Evolutionary conservation across 1,284 basidiomycete genomes (phyloP).

Genomic region (Pseudozyma pruni): DNA sequence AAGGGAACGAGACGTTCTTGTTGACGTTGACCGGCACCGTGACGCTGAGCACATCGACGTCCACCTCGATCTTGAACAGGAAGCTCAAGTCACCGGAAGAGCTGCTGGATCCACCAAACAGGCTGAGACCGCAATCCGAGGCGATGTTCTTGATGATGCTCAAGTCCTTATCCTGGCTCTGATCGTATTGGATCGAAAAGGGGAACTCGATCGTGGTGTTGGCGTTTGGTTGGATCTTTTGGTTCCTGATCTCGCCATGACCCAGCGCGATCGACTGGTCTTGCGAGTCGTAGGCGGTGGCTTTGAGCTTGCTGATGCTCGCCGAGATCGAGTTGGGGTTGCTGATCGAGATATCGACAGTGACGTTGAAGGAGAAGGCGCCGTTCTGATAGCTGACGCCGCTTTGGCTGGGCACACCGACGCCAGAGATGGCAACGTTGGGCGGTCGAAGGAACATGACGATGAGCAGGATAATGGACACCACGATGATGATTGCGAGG

Average conservation of each 20-base stretch:
- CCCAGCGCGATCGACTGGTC: conserved; percentile 49
- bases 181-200: conserved; percentile 79
- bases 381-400: conserved; percentile 44
- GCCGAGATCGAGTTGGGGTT: conserved; percentile 66
- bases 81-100: conserved; percentile 46
- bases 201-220: conserved; percentile 84
- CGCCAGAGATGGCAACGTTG: conserved; percentile 56
- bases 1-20: conserved; percentile 48
- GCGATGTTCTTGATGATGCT: conserved; percentile 76
- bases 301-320: conserved; percentile 52
- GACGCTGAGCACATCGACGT: conserved; percentile 50
- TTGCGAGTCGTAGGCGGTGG: conserved; percentile 52
- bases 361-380: conserved; percentile 56
- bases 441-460: conserved; percentile 63
- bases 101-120: conserved; percentile 56
- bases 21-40: conserved; percentile 47
- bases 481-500: conserved; percentile 52
- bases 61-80: conserved; percentile 50
- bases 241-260: conserved; percentile 70
- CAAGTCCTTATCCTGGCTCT: conserved; percentile 73
- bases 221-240: conserved; percentile 75
- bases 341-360: conserved; percentile 57
- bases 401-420: conserved; percentile 35
- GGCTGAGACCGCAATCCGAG: conserved; percentile 74
- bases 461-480: conserved; percentile 58